Evolutionary conservation across 208 protist species (phyloP).

Genomic region (Herpetomonas samuelpessoai): DNA sequence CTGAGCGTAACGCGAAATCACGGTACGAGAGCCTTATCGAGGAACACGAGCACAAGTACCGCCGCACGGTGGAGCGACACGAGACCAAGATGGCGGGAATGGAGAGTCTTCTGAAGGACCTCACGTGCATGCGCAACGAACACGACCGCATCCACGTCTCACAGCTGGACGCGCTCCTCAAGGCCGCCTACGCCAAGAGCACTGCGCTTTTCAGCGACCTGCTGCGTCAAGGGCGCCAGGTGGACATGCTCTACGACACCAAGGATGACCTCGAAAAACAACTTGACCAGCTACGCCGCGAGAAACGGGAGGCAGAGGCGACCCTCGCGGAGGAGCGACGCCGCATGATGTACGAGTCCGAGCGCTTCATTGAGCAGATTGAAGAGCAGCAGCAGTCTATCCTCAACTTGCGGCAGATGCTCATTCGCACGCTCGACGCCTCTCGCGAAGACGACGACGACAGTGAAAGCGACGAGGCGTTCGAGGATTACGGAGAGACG

Average conservation of each 20-base stretch:
- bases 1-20: conserved; percentile 41
- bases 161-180: conserved; percentile 79
- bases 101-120: conserved; percentile 73
- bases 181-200: conserved; percentile 83
- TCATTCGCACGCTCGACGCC: conserved; percentile 70
- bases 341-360: conserved; percentile 52
- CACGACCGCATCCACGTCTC: conserved; percentile 60
- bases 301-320: conserved; percentile 61
- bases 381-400: conserved; percentile 85
- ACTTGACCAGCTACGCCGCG: conserved; percentile 57
- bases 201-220: conserved; percentile 82
- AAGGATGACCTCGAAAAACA: conserved; percentile 56
- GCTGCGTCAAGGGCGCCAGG: conserved; percentile 68
- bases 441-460: conserved; percentile 19
- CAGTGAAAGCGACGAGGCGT: not conserved
- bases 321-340: conserved; percentile 62
- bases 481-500: conserved; percentile 6
- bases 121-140: conserved; percentile 62
- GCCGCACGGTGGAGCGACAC: conserved; percentile 49
- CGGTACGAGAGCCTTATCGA: conserved; percentile 55
- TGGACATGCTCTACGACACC: conserved; percentile 64
- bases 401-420: conserved; percentile 74
- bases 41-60: conserved; percentile 64
- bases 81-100: conserved; percentile 60
- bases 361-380: conserved; percentile 74